These are phyloP conservation scores for Pyronema domesticum DNA, from an alignment of 495 filamentous ascomycete genomes.

Conservation along the genomic window DNA sequence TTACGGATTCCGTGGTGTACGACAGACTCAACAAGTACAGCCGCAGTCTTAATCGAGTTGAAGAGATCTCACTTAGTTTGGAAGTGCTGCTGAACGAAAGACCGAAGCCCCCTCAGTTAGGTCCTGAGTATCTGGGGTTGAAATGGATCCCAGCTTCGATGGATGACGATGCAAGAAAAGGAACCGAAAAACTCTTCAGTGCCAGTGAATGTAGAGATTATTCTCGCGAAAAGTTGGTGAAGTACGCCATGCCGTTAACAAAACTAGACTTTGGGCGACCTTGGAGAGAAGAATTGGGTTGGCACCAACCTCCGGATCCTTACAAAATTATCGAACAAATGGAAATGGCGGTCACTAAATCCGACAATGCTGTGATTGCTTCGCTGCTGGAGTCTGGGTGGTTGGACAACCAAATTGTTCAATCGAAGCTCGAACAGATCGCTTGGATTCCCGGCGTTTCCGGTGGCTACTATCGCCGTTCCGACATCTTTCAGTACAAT, in stretches of 20 bases:
- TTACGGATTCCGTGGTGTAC: constrained; percentile 2
- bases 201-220: constrained; percentile 12
- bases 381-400: not conserved
- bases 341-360: not conserved
- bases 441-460: constrained; percentile 14
- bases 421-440: not conserved
- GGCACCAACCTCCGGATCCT: not conserved
- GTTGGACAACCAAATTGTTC: not conserved
- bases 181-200: constrained; percentile 5
- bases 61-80: not conserved
- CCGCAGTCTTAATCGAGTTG: not conserved
- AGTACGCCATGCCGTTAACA: constrained; percentile 17
- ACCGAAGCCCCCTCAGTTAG: not conserved
- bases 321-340: not conserved
- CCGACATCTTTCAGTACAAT: constrained; percentile 10
- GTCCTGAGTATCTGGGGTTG: not conserved
- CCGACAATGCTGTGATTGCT: not conserved
- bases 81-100: not conserved
- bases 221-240: not conserved
- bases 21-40: constrained; percentile 16
- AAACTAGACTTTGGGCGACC: not conserved
- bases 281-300: constrained; percentile 3
- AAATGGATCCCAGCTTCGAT: constrained; percentile 15
- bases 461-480: constrained; percentile 5
- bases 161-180: not conserved